Base-by-base conservation (phyloP, 495 filamentous ascomycete species). In the Penicillium parvum region DNA sequence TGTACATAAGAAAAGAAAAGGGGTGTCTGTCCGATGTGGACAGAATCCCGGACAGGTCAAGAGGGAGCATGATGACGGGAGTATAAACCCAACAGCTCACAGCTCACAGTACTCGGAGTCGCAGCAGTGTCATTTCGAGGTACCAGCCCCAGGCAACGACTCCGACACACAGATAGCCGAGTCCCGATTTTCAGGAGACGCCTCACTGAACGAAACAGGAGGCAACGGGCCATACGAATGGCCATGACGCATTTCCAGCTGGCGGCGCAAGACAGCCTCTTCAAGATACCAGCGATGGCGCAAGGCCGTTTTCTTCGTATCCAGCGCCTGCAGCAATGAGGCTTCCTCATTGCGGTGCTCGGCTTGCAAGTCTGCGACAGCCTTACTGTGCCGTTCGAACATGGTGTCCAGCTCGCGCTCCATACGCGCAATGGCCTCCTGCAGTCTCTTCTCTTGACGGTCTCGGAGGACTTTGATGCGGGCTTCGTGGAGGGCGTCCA, bases 401-500 rank as follows among this genome's bases (percentile, higher is more conserved):
- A 87, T 45, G 8, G 62, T 61, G 3, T 76, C 65, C 20, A 84
- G 62, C 61, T 92, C 85, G 17, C 63, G 63, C 37, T 78, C 76
- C 63, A 90, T 85, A 18, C 82, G 75, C 21, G 72, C 72, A 3
- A 78, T 65, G 4, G 88, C 69, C 45, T 83, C 78, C 50, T 85
- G 81, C 45, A 85, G 69, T 35, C 81, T 71, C 49, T 83, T 76
- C 3, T 81, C 81, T 52, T 92, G 87, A 32, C 80, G 80, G 42
- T 88, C 87, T 5, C 87, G 73, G 42, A 92, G 75, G 1, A 90
- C 85, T 47, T 91, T 88, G 64, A 92, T 86, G 43, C 82, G 81
- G 12, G 78, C 70, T 32, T 81, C 73, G 49, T 90, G 85, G 2
- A 85, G 75, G 9, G 77, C 74, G 35, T 81, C 79, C 78, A 90